A percentile compares a stretch with the other conserved stretches of the same genome.
Evolutionary conservation across 2,329 filamentous ascomycete species (phyloP).

Genomic region (Sporothrix sp.): DNA sequence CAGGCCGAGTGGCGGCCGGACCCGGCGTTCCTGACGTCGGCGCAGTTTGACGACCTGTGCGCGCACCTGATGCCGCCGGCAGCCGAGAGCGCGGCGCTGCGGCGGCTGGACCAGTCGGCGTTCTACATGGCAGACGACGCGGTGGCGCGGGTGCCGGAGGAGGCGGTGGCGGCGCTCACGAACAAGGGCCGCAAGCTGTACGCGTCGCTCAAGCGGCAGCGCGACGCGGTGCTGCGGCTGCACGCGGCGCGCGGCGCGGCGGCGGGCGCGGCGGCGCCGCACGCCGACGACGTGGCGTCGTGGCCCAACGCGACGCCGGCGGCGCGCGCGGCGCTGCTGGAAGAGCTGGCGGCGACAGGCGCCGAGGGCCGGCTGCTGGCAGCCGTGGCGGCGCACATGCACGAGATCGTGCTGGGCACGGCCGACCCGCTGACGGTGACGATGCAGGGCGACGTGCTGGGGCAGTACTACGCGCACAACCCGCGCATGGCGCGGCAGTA

Average conservation of each 20-base stretch:
- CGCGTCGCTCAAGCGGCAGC: slow-evolving; percentile 10
- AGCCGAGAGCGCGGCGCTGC: slow-evolving; percentile 11
- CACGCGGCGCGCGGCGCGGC: background rate
- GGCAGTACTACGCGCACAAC: slow-evolving; percentile 18
- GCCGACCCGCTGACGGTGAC: slow-evolving; percentile 24
- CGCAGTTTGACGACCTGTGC: slow-evolving; percentile 14
- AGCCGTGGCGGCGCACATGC: slow-evolving; percentile 14
- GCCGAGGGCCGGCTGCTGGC: slow-evolving; percentile 16
- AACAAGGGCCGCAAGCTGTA: slow-evolving; percentile 16
- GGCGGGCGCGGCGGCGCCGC: background rate
- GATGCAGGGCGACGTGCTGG: slow-evolving; percentile 21
- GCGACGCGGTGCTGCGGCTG: slow-evolving; percentile 12
- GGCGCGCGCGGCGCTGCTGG: slow-evolving; percentile 7
- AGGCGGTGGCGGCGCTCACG: background rate
- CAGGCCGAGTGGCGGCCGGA: slow-evolving; percentile 15
- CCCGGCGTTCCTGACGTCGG: slow-evolving; percentile 11
- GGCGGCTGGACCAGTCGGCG: slow-evolving; percentile 13
- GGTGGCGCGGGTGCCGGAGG: slow-evolving; percentile 4
- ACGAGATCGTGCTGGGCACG: slow-evolving; percentile 20
- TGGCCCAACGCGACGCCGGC: slow-evolving; percentile 13
- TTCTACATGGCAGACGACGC: slow-evolving; percentile 18
- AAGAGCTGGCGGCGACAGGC: slow-evolving; percentile 1
- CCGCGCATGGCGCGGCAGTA: slow-evolving; percentile 19
- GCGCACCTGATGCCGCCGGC: slow-evolving; percentile 12
- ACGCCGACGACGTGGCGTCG: slow-evolving; percentile 12